These are phyloP conservation scores for Phytophthora foliorum DNA, from an alignment of 352 stramenopile genomes.

Conservation along the genomic window DNA sequence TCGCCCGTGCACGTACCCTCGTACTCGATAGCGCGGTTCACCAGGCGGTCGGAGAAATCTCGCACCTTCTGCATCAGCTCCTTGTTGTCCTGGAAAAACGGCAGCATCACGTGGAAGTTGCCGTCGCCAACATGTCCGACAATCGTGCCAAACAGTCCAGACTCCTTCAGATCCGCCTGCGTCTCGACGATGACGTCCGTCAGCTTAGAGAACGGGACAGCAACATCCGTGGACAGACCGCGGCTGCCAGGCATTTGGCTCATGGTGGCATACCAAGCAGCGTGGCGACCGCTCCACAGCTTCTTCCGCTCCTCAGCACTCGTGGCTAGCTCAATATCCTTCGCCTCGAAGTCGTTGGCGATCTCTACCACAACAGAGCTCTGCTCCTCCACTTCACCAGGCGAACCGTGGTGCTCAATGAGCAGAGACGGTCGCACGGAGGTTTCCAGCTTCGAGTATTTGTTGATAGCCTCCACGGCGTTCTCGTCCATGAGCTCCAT, in stretches of 20 bases:
- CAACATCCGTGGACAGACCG: constrained; percentile 96
- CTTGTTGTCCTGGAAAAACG: constrained; percentile 88
- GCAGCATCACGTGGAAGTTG: constrained; percentile 99
- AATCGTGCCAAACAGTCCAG: constrained; percentile 92
- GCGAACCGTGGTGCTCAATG: constrained; percentile 94
- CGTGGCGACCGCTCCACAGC: constrained; percentile 85
- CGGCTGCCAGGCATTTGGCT: constrained; percentile 84
- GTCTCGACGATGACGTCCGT: constrained; percentile 95
- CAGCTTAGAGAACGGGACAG: constrained; percentile 96
- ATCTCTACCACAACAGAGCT: constrained; percentile 88
- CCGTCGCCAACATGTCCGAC: constrained; percentile 95
- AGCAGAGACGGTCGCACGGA: constrained; percentile 92
- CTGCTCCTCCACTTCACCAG: constrained; percentile 89
- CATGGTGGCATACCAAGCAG: constrained; percentile 89
- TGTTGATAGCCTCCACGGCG: constrained; percentile 85
- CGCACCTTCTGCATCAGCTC: constrained; percentile 89
- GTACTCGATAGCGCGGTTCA: constrained; percentile 85
- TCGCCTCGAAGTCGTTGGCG: constrained; percentile 84
- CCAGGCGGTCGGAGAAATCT: constrained; percentile 89
- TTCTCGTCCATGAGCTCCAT: constrained; percentile 92
- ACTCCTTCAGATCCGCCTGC: constrained; percentile 90
- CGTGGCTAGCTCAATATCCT: constrained; percentile 84
- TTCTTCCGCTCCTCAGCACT: constrained; percentile 81
- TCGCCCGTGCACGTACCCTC: constrained; percentile 99
- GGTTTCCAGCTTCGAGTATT: constrained; percentile 87